A percentile compares a stretch with the other conserved stretches of the same genome.
These are phyloP conservation scores for Diaporthe aspalathi DNA, from an alignment of 2,329 filamentous ascomycete species.

Conservation along the genomic window DNA sequence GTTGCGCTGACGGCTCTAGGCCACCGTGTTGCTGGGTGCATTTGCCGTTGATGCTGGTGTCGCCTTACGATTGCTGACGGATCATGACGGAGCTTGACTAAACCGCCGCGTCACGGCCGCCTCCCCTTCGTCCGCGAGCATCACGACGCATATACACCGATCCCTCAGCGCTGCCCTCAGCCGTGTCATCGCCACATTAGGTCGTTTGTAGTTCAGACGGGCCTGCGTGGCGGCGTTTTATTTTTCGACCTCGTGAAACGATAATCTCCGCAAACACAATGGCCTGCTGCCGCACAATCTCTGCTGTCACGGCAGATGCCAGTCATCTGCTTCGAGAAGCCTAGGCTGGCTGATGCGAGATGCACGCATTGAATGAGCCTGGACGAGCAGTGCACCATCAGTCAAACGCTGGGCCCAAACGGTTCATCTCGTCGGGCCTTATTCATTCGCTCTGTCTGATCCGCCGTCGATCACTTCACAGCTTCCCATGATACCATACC, in stretches of 20 bases:
- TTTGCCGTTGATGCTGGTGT: constrained; percentile 8
- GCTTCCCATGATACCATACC: constrained; percentile 14
- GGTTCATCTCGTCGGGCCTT: constrained; percentile 25
- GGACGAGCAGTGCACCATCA: background rate
- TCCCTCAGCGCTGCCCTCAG: constrained; percentile 27
- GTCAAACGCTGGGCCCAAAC: background rate
- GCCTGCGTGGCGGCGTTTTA: constrained; percentile 17
- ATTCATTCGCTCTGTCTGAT: constrained; percentile 22
- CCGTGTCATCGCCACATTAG: constrained; percentile 24
- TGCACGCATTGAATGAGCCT: constrained; percentile 11
- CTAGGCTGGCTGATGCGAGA: background rate
- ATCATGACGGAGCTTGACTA: constrained; percentile 7
- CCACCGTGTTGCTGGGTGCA: constrained; percentile 15
- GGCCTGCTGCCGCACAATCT: constrained; percentile 18
- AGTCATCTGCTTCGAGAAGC: constrained; percentile 17
- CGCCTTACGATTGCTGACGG: constrained; percentile 12
- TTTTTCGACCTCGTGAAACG: constrained; percentile 27
- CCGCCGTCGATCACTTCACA: constrained; percentile 15
- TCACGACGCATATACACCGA: constrained; percentile 12
- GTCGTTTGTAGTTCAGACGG: constrained; percentile 8
- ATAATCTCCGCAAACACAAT: constrained; percentile 19
- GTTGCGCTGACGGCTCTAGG: constrained; percentile 21
- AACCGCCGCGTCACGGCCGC: background rate
- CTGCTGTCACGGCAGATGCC: constrained; percentile 16
- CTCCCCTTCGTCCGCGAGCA: background rate